phyloP scores from a whole-genome alignment of 1,284 basidiomycete species.

The Papiliotrema terrestris region DNA sequence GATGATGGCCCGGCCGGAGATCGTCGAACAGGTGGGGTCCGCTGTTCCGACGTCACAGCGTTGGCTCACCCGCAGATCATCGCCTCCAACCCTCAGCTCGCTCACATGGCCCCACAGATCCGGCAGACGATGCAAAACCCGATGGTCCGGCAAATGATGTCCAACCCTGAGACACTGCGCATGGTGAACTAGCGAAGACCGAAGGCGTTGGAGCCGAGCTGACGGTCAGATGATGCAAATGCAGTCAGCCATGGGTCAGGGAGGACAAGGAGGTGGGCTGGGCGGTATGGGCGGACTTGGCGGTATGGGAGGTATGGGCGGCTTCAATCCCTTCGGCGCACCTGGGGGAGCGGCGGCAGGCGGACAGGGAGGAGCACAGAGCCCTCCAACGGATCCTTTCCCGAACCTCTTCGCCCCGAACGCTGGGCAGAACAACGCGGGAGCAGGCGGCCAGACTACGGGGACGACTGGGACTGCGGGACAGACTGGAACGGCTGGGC shows the following conservation, averaged over 20 bases:
- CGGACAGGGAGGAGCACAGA: conserved; percentile 19
- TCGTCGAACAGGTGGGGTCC: conserved; percentile 63
- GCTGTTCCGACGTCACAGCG: background rate
- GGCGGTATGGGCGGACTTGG: conserved; percentile 31
- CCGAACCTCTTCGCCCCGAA: conserved; percentile 42
- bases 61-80: conserved; percentile 56
- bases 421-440: background rate
- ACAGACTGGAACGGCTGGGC: conserved; percentile 5
- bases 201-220: conserved; percentile 4
- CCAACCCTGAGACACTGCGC: conserved; percentile 43
- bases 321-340: conserved; percentile 30
- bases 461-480: conserved; percentile 2
- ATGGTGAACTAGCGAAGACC: conserved; percentile 21
- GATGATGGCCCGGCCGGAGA: conserved; percentile 71
- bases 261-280: conserved; percentile 30
- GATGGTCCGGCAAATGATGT: conserved; percentile 76
- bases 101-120: conserved; percentile 72
- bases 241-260: conserved; percentile 52
- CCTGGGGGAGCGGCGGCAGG: conserved; percentile 21
- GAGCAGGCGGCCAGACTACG: conserved; percentile 4
- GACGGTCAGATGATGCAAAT: conserved; percentile 69
- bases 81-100: conserved; percentile 72
- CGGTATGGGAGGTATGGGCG: conserved; percentile 12
- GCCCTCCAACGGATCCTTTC: conserved; percentile 40
- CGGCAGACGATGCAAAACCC: conserved; percentile 74